Base-by-base conservation (phyloP, 441 rosid genomes). In the Capsella rubella region DNA sequence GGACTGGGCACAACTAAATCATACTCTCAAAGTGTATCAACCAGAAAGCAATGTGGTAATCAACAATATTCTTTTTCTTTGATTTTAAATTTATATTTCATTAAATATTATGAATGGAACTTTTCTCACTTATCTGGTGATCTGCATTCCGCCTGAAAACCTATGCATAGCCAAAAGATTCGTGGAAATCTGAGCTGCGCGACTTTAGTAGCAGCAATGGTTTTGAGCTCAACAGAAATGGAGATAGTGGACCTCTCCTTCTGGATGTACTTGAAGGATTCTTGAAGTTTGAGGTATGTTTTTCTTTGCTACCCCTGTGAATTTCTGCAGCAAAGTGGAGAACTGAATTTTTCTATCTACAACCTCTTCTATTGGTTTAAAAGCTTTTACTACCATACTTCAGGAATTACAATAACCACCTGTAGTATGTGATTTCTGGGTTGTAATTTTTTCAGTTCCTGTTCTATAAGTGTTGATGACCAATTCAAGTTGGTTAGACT, bases 21-120 rank as follows among this genome's bases (percentile, higher is more conserved):
- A 93, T 80, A 84, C 92, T 0, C 86, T 86, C 60, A 93, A 91
- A 84, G 97, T 93, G 37, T 95, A 87, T 86, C 90, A 79, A 73
- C 98, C 98, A 10, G 98, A 95, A 79, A 91, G 97, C 78, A 95
- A 95, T 89, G 82, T 93, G 99, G 99, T 95, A 95, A 89, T 90
- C 79, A 75, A 71, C 7, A 84, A 83, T 75, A 70, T 69, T 77
- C 56, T 64, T 55, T 28, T 56, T 18, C 74, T 34, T 67, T 61
- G 25, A 25, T 21, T 40, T 60, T 35, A 15, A 49, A 27, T 34
- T 43, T 59, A 5, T 64, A 12, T 64, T 6, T 59, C 73, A 8
- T 51, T 34, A 12, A 29, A 40, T 39, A 13, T 32, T 43, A 39
- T 34, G 7, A 40, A 43, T 68, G 27, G 27, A 53, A 21, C 21